Percentiles rank a stretch among this genome's conserved stretches.
Conservation (phyloP, 2,329 filamentous ascomycete species). For the Rosellinia necatrix region DNA sequence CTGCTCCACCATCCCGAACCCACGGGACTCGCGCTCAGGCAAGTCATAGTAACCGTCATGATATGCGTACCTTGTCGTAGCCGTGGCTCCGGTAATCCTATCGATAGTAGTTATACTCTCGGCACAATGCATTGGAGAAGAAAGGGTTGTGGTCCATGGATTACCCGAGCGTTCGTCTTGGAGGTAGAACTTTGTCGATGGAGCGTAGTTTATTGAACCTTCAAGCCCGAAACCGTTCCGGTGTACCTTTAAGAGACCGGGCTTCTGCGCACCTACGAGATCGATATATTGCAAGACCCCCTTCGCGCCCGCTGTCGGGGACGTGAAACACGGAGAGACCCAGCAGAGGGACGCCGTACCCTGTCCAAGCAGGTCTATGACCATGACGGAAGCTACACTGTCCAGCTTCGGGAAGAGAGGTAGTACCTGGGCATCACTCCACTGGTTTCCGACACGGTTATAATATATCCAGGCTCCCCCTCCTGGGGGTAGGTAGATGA, state of each 20-base stretch:
- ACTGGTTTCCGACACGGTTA: neutral
- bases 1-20: neutral
- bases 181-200: constrained; percentile 10
- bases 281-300: neutral
- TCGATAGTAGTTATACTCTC: neutral
- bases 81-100: neutral
- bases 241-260: neutral
- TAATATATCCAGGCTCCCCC: neutral
- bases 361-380: neutral
- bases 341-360: neutral
- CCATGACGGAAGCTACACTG: neutral
- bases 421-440: neutral
- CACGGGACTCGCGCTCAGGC: constrained; percentile 2
- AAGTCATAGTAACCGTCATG: constrained; percentile 7
- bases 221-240: neutral
- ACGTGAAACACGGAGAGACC: neutral
- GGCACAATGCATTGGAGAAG: constrained; percentile 1
- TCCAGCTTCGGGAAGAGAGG: neutral
- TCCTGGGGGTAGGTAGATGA: neutral
- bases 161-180: neutral
- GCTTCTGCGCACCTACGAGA: neutral
- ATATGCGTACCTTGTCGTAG: constrained; percentile 2
- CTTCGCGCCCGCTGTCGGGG: neutral
- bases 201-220: neutral
- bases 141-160: neutral